These are phyloP conservation scores for Alternaria brassicae DNA, from an alignment of 2,329 filamentous ascomycete species.

Conservation along the genomic window DNA sequence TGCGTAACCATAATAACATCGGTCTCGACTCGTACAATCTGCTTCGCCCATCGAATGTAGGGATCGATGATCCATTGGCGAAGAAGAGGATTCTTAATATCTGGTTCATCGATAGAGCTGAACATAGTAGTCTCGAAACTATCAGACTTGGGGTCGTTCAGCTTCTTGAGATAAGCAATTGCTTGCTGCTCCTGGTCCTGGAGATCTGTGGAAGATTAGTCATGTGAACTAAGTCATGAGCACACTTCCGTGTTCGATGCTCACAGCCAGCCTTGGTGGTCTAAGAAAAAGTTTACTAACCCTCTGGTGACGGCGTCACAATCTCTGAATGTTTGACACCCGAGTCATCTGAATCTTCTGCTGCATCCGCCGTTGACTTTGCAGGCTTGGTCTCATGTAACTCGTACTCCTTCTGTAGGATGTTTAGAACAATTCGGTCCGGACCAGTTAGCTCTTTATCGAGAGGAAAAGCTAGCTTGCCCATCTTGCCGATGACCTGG, in stretches of 20 bases:
- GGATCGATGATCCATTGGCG: slow-evolving; percentile 61
- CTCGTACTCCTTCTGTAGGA: slow-evolving; percentile 42
- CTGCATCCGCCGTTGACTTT: slow-evolving; percentile 12
- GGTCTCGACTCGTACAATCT: slow-evolving; percentile 68
- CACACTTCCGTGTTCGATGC: neutral
- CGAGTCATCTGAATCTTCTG: slow-evolving; percentile 36
- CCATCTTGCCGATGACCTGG: slow-evolving; percentile 27
- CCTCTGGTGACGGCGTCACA: slow-evolving; percentile 42
- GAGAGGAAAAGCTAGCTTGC: slow-evolving; percentile 39
- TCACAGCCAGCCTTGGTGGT: neutral
- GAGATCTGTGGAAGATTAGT: slow-evolving; percentile 28
- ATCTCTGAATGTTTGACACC: slow-evolving; percentile 35
- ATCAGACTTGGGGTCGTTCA: slow-evolving; percentile 59
- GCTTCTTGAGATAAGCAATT: slow-evolving; percentile 55
- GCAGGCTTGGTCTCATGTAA: slow-evolving; percentile 13
- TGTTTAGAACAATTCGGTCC: slow-evolving; percentile 40
- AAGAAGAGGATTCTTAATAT: slow-evolving; percentile 51
- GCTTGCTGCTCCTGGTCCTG: slow-evolving; percentile 44
- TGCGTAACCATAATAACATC: slow-evolving; percentile 83
- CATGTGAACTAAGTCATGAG: neutral
- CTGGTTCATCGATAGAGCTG: slow-evolving; percentile 58
- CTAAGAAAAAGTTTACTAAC: slow-evolving; percentile 12
- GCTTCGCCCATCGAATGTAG: slow-evolving; percentile 64
- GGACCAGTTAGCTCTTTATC: slow-evolving; percentile 42
- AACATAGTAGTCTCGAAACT: slow-evolving; percentile 65